Percentiles rank a stretch among this genome's conserved stretches.
Conservation (phyloP, 2,329 filamentous ascomycete species). For the Fusarium sarcochroum region DNA sequence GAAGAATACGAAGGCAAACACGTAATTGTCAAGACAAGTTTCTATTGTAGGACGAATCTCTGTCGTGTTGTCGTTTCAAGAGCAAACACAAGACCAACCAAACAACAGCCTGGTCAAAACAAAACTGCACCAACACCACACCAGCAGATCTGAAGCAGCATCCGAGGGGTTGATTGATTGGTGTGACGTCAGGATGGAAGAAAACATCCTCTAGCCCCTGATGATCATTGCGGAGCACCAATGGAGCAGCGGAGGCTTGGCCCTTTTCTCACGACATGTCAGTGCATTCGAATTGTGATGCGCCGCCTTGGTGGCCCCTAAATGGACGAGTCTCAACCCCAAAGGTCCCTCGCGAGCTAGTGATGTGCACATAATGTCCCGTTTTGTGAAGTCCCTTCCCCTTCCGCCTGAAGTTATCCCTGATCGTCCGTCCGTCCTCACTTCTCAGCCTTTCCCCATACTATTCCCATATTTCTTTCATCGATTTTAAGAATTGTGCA, state of each 20-base stretch:
- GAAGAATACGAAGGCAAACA: slow-evolving; percentile 26
- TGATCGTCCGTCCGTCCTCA: slow-evolving; percentile 29
- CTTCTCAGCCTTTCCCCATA: slow-evolving; percentile 24
- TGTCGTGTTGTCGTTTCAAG: slow-evolving; percentile 34
- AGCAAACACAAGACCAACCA: slow-evolving; percentile 27
- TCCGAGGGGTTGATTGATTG: slow-evolving; percentile 1
- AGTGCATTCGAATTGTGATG: slow-evolving; percentile 39
- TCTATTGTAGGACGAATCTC: slow-evolving; percentile 10
- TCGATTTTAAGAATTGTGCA: slow-evolving; percentile 23
- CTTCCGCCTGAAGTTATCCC: slow-evolving; percentile 28
- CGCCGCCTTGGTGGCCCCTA: slow-evolving; percentile 18
- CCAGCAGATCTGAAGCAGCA: slow-evolving; percentile 4
- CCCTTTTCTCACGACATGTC: slow-evolving; percentile 14
- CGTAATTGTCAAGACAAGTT: neutral
- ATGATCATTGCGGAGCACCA: slow-evolving; percentile 37
- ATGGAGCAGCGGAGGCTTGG: slow-evolving; percentile 21
- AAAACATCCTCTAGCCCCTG: slow-evolving; percentile 34
- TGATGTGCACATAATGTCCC: slow-evolving; percentile 42
- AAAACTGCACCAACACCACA: slow-evolving; percentile 1
- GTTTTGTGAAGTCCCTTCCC: slow-evolving; percentile 30
- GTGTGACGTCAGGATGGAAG: slow-evolving; percentile 37
- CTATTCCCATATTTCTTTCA: slow-evolving; percentile 17
- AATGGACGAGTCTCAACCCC: slow-evolving; percentile 16
- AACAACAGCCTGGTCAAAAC: neutral
- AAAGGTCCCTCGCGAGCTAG: slow-evolving; percentile 17